Conservation (phyloP, 1,284 basidiomycete species). For the Pascua sp. region DNA sequence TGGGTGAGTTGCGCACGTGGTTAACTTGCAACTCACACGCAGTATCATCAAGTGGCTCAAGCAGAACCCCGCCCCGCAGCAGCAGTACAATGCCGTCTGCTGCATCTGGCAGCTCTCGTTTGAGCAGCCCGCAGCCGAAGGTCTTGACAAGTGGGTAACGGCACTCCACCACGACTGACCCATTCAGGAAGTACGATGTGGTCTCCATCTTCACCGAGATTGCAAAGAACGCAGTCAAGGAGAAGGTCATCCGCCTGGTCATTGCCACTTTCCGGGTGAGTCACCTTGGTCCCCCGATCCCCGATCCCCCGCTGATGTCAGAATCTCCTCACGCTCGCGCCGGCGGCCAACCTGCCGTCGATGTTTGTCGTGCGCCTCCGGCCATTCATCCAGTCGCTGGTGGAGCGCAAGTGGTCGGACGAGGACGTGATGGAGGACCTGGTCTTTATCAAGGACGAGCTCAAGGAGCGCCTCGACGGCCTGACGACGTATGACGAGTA, state of each 20-base stretch:
- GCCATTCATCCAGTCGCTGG: constrained; percentile 79
- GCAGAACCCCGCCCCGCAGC: constrained; percentile 70
- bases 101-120: constrained; percentile 94
- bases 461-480: constrained; percentile 76
- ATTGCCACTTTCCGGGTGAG: constrained; percentile 82
- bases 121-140: constrained; percentile 74
- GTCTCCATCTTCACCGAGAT: constrained; percentile 82
- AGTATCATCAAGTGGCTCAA: constrained; percentile 76
- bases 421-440: constrained; percentile 92
- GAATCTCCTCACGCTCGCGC: constrained; percentile 69
- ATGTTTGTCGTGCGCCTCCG: constrained; percentile 87
- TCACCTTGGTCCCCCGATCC: neutral
- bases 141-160: constrained; percentile 69
- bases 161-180: neutral
- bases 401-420: constrained; percentile 85
- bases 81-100: constrained; percentile 89
- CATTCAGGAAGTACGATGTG: constrained; percentile 76
- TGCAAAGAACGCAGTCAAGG: constrained; percentile 87
- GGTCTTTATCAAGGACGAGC: constrained; percentile 74
- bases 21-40: constrained; percentile 4
- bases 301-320: constrained; percentile 39
- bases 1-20: constrained; percentile 34
- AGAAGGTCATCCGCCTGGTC: constrained; percentile 95
- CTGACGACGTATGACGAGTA: constrained; percentile 91
- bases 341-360: constrained; percentile 72